Evolutionary conservation across 768 basidiomycete species (phyloP), one percentile per base, ranked within the genome.

Genomic region (Chalciporus pseudorubinellus): DNA sequence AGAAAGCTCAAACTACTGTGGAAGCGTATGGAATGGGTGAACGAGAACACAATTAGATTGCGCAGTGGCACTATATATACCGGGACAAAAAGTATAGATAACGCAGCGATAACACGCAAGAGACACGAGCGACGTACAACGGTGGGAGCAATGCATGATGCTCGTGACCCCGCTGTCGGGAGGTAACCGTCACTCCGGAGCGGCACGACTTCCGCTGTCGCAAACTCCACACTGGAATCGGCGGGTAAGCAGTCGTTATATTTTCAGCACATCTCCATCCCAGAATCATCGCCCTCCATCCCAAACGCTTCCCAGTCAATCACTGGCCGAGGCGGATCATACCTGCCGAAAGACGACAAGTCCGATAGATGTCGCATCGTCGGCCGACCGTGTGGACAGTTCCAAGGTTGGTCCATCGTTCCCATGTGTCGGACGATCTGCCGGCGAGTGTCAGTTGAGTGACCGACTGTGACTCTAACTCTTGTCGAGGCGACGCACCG

Each of bases 381-480:
- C 3, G 89, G 89, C 24, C 89, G 72, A 8, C 89, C 89, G 63
- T 91, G 89, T n/a, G 89, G 89, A 63, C 89, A 91, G 50, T 89
- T 86, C 89, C 89, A 92, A 1, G 89, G 89, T 56, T 89, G 87
- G 60, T 89, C 83, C 77, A 90, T 89, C 31, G 78, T 85, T 39
- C 86, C 87, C 88, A 91, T 92, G 64, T 90, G 87, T 43, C 79
- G 79, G 1, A 92, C 75, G 52, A 91, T 79, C 87, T 90, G 20
- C 14, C n/a, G 6, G 39, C 11, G 11, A 21, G 3, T 26, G 26
- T 28, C 26, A 28, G 26, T 9, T 4, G 6, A 28, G 9, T 9
- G 26, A 4, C 26, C 26, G 26, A 5, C 26, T 28, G 6, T 4
- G 26, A 28, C 26, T 28, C 26, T 28, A 28, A 28, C 26, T 9